Evolutionary conservation across 2,329 filamentous ascomycete species (phyloP).

Genomic region (Alternaria brassicae): DNA sequence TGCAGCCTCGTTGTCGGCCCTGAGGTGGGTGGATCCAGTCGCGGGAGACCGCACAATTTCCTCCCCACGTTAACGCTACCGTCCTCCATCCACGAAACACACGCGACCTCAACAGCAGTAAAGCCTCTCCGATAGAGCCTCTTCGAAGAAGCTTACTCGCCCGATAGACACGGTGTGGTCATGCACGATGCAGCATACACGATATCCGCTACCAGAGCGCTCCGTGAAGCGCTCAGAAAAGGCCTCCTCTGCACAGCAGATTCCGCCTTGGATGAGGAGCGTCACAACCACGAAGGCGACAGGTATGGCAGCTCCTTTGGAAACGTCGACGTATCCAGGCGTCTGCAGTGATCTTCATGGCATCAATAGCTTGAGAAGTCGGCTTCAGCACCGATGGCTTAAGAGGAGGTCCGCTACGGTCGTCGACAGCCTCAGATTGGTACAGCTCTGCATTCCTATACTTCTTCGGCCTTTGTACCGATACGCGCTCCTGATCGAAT

Average conservation of each 20-base stretch:
- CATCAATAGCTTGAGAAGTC: neutral
- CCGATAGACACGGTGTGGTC: neutral
- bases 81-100: neutral
- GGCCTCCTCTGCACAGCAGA: neutral
- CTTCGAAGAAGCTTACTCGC: neutral
- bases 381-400: neutral
- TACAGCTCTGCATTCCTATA: neutral
- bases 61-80: neutral
- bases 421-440: neutral
- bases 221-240: neutral
- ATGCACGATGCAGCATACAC: neutral
- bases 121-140: constrained; percentile 1
- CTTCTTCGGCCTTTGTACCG: neutral
- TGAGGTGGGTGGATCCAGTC: neutral
- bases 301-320: neutral
- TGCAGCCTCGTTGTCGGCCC: neutral
- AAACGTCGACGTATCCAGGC: neutral
- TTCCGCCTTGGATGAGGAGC: neutral
- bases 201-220: neutral
- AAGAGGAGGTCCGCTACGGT: neutral
- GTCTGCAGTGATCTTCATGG: neutral
- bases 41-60: neutral
- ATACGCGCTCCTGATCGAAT: neutral
- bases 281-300: neutral
- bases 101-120: neutral